These are phyloP conservation scores for Hirschioporus abietinus DNA, from an alignment of 768 basidiomycete genomes.

Conservation along the genomic window DNA sequence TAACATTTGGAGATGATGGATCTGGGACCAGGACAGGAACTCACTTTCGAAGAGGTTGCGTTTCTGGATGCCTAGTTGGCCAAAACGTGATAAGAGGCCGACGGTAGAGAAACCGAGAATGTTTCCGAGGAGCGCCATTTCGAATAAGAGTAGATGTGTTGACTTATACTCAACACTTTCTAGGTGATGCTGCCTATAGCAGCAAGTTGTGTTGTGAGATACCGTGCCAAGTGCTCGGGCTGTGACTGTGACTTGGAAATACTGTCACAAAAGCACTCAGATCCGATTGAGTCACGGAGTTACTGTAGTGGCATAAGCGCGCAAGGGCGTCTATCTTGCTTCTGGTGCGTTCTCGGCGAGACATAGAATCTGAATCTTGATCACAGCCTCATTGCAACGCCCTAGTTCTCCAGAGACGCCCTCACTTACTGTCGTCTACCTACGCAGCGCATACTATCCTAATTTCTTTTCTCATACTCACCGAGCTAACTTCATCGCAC, in stretches of 20 bases:
- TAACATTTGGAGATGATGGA: too few relatives aligned
- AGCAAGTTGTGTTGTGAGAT: background rate
- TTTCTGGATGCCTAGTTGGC: conserved; percentile 83
- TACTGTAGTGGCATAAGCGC: background rate
- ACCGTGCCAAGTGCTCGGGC: background rate
- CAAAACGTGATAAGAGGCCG: conserved; percentile 78
- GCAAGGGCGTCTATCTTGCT: background rate
- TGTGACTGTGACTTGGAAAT: too few relatives aligned
- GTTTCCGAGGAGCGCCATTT: conserved; percentile 63
- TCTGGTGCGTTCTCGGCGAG: background rate
- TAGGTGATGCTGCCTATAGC: background rate
- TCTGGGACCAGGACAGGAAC: too few relatives aligned
- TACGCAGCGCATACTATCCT: conserved; percentile 13
- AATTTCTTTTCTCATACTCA: conserved; percentile 6
- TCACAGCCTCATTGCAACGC: background rate
- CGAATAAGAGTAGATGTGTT: conserved; percentile 7
- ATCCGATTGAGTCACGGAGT: too few relatives aligned
- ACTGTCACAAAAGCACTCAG: background rate
- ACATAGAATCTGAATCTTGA: background rate
- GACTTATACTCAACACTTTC: background rate
- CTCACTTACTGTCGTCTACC: background rate
- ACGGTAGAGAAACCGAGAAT: conserved; percentile 75
- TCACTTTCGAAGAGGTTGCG: conserved; percentile 75
- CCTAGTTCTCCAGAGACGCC: background rate
- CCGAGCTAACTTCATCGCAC: background rate